Conservation (phyloP, 257 asterid species). For the Solanum pinnatisectum region DNA sequence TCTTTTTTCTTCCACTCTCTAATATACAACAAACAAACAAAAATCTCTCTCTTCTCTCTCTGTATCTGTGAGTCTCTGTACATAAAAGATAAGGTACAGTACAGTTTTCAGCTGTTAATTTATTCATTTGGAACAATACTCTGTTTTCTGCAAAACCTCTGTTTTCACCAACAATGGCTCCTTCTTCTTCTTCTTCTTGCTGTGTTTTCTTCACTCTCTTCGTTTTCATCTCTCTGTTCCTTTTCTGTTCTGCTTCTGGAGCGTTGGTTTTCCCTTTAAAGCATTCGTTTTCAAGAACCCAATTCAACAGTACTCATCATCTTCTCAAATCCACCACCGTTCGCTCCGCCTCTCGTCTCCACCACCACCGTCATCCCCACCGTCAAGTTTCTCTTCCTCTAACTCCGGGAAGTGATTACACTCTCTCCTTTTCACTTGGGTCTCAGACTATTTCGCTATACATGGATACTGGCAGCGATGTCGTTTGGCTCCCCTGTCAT, state of each 20-base stretch:
- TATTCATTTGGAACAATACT: neutral
- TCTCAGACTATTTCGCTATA: conserved; percentile 65
- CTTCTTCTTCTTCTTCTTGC: neutral
- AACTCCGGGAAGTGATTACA: conserved; percentile 78
- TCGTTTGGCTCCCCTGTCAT: conserved; percentile 93
- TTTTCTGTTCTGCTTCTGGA: conserved; percentile 2
- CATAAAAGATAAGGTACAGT: neutral
- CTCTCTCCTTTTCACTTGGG: conserved; percentile 62
- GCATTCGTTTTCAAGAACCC: conserved; percentile 49
- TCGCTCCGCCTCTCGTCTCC: conserved; percentile 60
- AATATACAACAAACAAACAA: neutral
- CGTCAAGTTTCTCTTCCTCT: conserved; percentile 78
- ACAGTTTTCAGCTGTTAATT: neutral
- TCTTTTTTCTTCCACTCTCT: neutral
- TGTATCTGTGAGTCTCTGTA: neutral
- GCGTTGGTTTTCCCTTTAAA: conserved; percentile 45
- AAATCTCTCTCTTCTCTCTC: neutral
- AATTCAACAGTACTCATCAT: conserved; percentile 50
- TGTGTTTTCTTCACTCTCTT: conserved; percentile 9
- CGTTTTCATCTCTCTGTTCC: neutral
- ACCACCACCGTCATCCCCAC: conserved; percentile 29
- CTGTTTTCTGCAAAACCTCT: conserved; percentile 3
- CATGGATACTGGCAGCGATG: conserved; percentile 95
- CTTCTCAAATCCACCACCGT: conserved; percentile 69
- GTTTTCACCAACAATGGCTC: neutral